phyloP scores from a whole-genome alignment of 768 basidiomycete genomes.

The Amanita rimosa region DNA sequence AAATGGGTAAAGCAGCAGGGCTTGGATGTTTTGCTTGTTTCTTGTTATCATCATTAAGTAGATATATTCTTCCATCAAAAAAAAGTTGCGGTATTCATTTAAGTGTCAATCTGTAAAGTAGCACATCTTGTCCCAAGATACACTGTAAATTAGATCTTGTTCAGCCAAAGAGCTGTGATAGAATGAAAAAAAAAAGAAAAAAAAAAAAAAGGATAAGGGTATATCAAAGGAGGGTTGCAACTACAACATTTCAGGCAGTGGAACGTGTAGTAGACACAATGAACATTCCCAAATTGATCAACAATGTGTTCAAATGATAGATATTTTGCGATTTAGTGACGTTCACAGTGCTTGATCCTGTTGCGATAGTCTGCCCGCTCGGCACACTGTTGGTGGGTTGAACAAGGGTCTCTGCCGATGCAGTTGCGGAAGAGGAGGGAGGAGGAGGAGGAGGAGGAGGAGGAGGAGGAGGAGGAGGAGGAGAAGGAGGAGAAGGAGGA shows the following conservation, averaged over 20 bases:
- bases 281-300: conserved; percentile 25
- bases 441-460: neutral
- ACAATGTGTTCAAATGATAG: conserved; percentile 19
- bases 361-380: conserved; percentile 21
- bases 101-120: neutral
- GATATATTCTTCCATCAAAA: neutral
- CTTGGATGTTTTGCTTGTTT: conserved; percentile 50
- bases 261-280: conserved; percentile 17
- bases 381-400: conserved; percentile 15
- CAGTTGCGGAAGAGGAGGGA: conserved; percentile 4
- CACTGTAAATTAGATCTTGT: neutral
- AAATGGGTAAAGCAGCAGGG: conserved; percentile 57
- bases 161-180: neutral
- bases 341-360: conserved; percentile 14
- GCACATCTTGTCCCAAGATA: neutral
- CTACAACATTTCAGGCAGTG: neutral
- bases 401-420: neutral
- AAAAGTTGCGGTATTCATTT: neutral
- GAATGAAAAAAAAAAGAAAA: too few species aligned
- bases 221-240: neutral
- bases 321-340: conserved; percentile 20
- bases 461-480: too few species aligned
- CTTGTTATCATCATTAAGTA: conserved; percentile 24
- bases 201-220: neutral
- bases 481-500: too few species aligned